Evolutionary conservation across 345 rosid genomes (phyloP).

Genomic region (Corchorus olitorius): DNA sequence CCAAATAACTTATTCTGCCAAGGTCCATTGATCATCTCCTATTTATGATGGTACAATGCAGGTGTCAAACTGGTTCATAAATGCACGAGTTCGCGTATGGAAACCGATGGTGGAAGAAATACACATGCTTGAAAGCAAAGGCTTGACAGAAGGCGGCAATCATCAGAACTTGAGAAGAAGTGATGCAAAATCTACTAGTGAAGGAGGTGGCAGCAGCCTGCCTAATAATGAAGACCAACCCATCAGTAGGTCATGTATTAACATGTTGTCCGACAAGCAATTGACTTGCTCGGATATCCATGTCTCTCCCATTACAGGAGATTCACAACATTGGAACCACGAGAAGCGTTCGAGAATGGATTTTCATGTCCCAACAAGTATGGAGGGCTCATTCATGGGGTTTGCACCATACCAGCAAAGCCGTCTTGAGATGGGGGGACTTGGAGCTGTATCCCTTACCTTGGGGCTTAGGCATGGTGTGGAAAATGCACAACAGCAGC

Average conservation of each 20-base stretch:
- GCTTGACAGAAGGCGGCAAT: slow-evolving; percentile 26
- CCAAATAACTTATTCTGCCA: not conserved
- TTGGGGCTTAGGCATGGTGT: slow-evolving; percentile 56
- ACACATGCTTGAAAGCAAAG: slow-evolving; percentile 56
- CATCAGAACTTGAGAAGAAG: slow-evolving; percentile 20
- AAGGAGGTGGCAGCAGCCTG: slow-evolving; percentile 26
- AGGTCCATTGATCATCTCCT: not conserved
- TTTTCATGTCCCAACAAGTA: slow-evolving; percentile 30
- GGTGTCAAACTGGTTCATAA: slow-evolving; percentile 77
- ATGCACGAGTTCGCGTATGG: slow-evolving; percentile 66
- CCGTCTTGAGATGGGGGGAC: slow-evolving; percentile 39
- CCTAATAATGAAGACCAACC: slow-evolving; percentile 26
- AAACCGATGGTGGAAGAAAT: slow-evolving; percentile 74
- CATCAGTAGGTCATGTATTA: slow-evolving; percentile 25
- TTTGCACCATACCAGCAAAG: slow-evolving; percentile 43
- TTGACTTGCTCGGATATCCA: slow-evolving; percentile 24
- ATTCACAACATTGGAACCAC: slow-evolving; percentile 36
- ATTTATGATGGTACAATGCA: slow-evolving; percentile 14
- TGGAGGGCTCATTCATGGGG: slow-evolving; percentile 42
- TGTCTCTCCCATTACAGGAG: slow-evolving; percentile 20
- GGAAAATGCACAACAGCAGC: slow-evolving; percentile 49
- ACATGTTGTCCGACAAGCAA: slow-evolving; percentile 25
- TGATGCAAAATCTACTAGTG: slow-evolving; percentile 25
- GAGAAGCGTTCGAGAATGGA: slow-evolving; percentile 49
- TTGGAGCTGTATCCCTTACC: slow-evolving; percentile 55